A percentile compares a stretch with the other conserved stretches of the same genome.
phyloP scores from a whole-genome alignment of 169 alveolate species.

The Cryptosporidium meleagridis region DNA sequence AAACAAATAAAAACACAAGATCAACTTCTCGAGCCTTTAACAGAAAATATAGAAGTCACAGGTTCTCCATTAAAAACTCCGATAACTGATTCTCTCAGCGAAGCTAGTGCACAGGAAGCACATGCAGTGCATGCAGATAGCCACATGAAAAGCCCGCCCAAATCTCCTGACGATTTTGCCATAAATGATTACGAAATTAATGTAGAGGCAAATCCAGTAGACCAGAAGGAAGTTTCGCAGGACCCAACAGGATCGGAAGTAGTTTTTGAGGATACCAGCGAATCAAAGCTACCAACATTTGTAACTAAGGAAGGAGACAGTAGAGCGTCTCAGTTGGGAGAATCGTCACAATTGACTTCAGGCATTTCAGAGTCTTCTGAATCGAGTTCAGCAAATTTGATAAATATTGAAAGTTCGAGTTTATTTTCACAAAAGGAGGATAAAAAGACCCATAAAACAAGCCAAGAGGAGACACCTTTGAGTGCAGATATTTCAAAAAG shows the following conservation, averaged over 20 bases:
- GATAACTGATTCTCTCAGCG: slow-evolving; percentile 17
- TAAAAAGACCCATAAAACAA: neutral
- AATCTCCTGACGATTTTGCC: slow-evolving; percentile 15
- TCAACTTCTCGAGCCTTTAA: slow-evolving; percentile 9
- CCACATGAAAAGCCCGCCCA: slow-evolving; percentile 33
- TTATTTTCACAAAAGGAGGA: neutral
- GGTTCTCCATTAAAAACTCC: slow-evolving; percentile 34
- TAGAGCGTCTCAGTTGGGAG: neutral
- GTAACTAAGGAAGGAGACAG: neutral
- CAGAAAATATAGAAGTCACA: slow-evolving; percentile 10
- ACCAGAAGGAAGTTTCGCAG: slow-evolving; percentile 4
- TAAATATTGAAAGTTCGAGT: slow-evolving; percentile 1
- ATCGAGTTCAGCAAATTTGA: neutral
- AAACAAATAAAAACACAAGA: slow-evolving; percentile 5
- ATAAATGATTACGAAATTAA: slow-evolving; percentile 10
- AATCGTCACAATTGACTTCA: slow-evolving; percentile 18
- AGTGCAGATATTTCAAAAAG: neutral
- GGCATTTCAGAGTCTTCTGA: slow-evolving; percentile 48
- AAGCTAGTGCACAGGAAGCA: neutral
- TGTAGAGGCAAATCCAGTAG: slow-evolving; percentile 5
- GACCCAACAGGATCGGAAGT: neutral
- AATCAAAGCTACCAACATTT: slow-evolving; percentile 51
- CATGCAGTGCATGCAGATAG: neutral
- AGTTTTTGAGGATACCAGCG: slow-evolving; percentile 46
- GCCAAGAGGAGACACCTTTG: neutral